Evolutionary conservation across 1,139 yeast species (phyloP).

Genomic region (Sugiyamaella paludigena): DNA sequence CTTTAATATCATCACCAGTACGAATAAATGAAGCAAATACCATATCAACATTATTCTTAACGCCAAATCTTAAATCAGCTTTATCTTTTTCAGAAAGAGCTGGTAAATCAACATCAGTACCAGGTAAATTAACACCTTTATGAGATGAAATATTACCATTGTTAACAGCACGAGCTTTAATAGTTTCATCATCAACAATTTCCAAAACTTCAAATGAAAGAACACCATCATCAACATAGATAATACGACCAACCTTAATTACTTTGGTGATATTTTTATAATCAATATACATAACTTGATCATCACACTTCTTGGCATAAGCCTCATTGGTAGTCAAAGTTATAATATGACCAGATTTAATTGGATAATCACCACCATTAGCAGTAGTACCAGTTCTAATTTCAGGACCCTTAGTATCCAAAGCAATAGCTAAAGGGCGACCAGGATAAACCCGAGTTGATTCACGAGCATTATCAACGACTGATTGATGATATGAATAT

Average conservation of each 20-base stretch:
- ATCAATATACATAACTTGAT: conserved; percentile 81
- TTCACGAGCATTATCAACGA: conserved; percentile 91
- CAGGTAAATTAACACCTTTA: conserved; percentile 99
- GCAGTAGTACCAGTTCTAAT: conserved; percentile 96
- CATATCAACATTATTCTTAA: conserved; percentile 96
- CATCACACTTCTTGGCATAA: conserved; percentile 70
- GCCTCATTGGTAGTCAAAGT: conserved; percentile 86
- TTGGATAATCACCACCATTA: conserved; percentile 75
- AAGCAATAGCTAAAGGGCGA: conserved; percentile 96
- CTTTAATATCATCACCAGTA: conserved; percentile 82
- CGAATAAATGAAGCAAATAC: conserved; percentile 97
- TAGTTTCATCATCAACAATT: conserved; percentile 71
- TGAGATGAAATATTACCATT: conserved; percentile 95
- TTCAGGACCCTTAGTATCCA: conserved; percentile 99
- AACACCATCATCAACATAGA: conserved; percentile 97
- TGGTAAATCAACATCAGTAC: conserved; percentile 98
- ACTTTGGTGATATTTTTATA: conserved; percentile 96
- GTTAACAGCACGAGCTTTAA: conserved; percentile 85
- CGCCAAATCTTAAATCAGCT: conserved; percentile 89
- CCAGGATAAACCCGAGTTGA: conserved; percentile 89
- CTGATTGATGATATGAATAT: conserved; percentile 94
- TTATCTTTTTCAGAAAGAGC: conserved; percentile 96
- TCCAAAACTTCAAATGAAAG: conserved; percentile 89
- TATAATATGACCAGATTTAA: conserved; percentile 85
- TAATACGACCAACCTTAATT: conserved; percentile 78